Evolutionary conservation across 345 rosid species (phyloP), one percentile per base, ranked within the genome.

Genomic region (Syzygium aromaticum): DNA sequence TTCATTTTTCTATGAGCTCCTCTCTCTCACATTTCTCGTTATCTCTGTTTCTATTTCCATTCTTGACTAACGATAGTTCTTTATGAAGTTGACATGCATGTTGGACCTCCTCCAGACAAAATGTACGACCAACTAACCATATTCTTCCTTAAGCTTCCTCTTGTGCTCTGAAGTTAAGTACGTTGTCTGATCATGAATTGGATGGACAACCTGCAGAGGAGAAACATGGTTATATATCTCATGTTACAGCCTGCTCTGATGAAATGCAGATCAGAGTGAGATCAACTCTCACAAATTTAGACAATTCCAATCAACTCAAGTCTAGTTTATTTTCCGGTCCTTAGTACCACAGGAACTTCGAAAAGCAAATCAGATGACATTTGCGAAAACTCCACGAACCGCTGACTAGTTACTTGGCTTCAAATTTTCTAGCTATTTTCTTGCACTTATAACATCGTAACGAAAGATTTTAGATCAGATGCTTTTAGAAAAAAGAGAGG

Each of bases 131-230:
- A 57, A 87, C 88, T 85, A 30, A 93, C 95, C 94, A 89, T 87
- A 91, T 90, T 93, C 91, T 64, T 92, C 91, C 86, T 93, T 90
- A 15, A 93, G 93, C 89, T 90, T 92, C 89, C 87, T 91, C 86
- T 93, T 93, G 80, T 93, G 95, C 64, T 89, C 87, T 63, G 46
- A 30, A 27, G 88, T 90, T 86, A 93, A 87, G 89, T 89, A 93
- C 89, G 91, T 88, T 64, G 92, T 89, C 84, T 93, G 92, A 88
- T 93, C 95, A 51, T 91, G 94, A 51, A 93, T 91, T 14, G 94
- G 93, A 77, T 92, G 93, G 51, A 90, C 84, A 56, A 92, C 92
- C 93, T 92, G 77, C 78, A 85, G 28, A n/a, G 51, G 10, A 53
- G 59, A 54, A 14, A 51, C 27, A 86, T 73, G 43, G 85, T 49